Percentiles rank a stretch among this genome's conserved stretches.
Conservation (phyloP, 2,329 filamentous ascomycete species). For the Fusarium circinatum region DNA sequence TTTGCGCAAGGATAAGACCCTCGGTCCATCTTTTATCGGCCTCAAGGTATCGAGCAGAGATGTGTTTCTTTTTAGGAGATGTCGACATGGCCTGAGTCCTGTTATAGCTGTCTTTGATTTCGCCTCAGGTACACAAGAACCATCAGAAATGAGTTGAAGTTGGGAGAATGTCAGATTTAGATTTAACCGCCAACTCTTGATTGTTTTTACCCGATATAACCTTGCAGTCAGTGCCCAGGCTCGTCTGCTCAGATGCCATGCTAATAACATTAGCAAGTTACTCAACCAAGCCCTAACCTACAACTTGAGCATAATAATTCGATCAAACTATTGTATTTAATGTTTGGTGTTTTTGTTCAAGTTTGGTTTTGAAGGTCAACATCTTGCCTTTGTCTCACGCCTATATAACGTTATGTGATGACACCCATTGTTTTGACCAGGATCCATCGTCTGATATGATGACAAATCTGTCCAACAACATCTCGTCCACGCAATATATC, state of each 20-base stretch:
- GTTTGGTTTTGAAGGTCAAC: neutral
- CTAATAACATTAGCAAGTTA: neutral
- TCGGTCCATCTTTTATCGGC: slow-evolving; percentile 1
- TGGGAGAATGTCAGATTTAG: neutral
- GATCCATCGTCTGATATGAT: neutral
- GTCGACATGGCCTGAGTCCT: neutral
- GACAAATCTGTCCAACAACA: neutral
- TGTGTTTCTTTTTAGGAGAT: neutral
- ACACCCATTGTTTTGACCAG: neutral
- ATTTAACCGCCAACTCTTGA: neutral
- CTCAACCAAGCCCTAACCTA: too few relatives aligned
- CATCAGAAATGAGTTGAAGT: neutral
- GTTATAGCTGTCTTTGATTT: neutral
- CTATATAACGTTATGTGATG: neutral
- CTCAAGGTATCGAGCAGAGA: neutral
- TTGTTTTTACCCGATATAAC: neutral
- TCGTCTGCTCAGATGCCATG: neutral
- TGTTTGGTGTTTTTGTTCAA: rapidly evolving
- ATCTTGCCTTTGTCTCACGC: neutral
- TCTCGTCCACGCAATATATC: too few relatives aligned
- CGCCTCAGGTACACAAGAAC: rapidly evolving
- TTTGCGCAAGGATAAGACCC: neutral
- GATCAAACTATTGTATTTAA: rapidly evolving
- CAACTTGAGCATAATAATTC: neutral
- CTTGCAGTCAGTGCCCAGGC: neutral